Base-by-base conservation (phyloP, 306 rosid genomes). In the Citrullus amarus region DNA sequence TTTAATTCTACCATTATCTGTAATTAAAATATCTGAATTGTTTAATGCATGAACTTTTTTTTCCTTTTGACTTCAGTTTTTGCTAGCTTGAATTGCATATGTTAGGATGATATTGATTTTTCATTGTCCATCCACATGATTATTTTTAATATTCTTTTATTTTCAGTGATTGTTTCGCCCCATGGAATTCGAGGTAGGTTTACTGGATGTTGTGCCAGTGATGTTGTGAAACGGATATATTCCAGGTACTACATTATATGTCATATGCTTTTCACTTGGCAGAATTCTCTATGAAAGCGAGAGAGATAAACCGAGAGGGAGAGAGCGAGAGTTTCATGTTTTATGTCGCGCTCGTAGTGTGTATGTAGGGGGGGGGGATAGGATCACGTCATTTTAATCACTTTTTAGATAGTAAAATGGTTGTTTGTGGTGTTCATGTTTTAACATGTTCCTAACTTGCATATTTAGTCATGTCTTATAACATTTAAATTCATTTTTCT, bases 181-280 rank as follows among this genome's bases (percentile, higher is more conserved):
- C 97, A 95, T 86, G 99, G 99, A 83, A 87, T 95, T 25, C 28
- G 28, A 25, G 28, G 28, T 25, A 25, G 28, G 1, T 89, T 95
- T 81, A 88, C 91, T 85, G 97, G 99, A 83, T 89, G 91, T 86
- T 92, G 92, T 75, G 92, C 99, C 63, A 87, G 96, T 85, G 97
- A 92, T 88, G 91, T 95, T 75, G 92, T 95, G 83, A 91, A 90
- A 79, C 96, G 91, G 85, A 88, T 93, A 82, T 92, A 86, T 86
- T 86, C 84, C 81, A 88, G 99, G 99, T 92, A 77, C 53, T 81
- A 61, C 63, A n/a, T 55, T 83, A 13, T 51, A 48, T 72, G 4
- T 51, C 10, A 25, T 72, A 72, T 72, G 44, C 61, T 72, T 72
- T 72, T 16, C 77, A 72, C 14, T 48, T 72, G 77, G 60, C 28